Evolutionary conservation across 2,329 filamentous ascomycete species (phyloP).

Genomic region (Phymatotrichopsis omnivora): DNA sequence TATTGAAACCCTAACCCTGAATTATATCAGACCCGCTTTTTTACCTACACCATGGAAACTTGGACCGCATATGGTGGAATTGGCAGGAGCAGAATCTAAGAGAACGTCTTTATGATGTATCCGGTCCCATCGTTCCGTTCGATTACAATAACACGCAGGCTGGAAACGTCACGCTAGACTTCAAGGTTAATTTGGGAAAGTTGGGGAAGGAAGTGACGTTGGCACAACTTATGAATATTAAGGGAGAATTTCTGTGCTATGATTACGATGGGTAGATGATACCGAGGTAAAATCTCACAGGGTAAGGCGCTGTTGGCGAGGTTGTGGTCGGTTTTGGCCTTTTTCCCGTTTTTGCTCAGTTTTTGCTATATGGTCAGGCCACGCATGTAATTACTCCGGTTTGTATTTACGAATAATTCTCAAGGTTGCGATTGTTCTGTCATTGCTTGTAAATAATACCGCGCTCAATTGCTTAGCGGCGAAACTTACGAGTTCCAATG

Average conservation of each 20-base stretch:
- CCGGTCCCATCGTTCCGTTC: constrained; percentile 33
- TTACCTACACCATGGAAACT: constrained; percentile 36
- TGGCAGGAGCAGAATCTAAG: constrained; percentile 34
- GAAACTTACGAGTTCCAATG: too few species aligned
- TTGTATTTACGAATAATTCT: too few species aligned
- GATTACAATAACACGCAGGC: constrained; percentile 18
- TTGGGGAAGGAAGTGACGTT: constrained; percentile 32
- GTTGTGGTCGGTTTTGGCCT: too few species aligned
- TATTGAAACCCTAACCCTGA: background rate
- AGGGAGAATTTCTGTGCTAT: constrained; percentile 28
- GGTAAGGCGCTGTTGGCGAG: too few species aligned
- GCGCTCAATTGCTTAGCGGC: too few species aligned
- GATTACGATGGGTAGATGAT: constrained; percentile 26
- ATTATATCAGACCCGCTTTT: constrained; percentile 34
- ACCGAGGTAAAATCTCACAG: too few species aligned
- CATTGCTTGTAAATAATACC: too few species aligned
- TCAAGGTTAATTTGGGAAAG: constrained; percentile 32
- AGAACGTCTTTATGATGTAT: constrained; percentile 34
- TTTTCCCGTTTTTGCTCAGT: too few species aligned
- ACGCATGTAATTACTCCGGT: too few species aligned
- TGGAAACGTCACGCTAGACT: constrained; percentile 34
- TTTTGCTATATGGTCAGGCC: too few species aligned
- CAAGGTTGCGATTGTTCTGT: too few species aligned
- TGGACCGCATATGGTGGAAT: constrained; percentile 35
- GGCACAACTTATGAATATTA: constrained; percentile 32